phyloP scores from a whole-genome alignment of 495 filamentous ascomycete species.

The Jackrogersella multiformis region DNA sequence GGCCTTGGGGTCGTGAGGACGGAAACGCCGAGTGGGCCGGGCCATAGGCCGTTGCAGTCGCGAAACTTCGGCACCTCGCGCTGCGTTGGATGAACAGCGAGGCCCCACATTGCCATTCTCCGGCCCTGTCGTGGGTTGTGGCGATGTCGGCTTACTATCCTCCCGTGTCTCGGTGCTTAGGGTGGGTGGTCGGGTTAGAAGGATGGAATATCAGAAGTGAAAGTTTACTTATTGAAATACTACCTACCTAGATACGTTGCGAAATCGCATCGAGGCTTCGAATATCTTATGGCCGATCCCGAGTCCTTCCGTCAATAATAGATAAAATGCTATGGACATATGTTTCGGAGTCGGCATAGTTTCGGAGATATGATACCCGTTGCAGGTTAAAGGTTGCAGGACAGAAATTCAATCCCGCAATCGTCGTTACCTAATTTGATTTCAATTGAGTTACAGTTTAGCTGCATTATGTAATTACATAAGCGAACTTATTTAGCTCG shows the following conservation, averaged over 20 bases:
- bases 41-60: conserved; percentile 19
- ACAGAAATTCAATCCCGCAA: background rate
- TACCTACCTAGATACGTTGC: conserved; percentile 6
- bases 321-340: background rate
- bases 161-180: background rate
- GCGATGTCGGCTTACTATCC: conserved; percentile 32
- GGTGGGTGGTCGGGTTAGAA: background rate
- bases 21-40: conserved; percentile 24
- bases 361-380: conserved; percentile 39
- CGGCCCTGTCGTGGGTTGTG: background rate
- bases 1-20: conserved; percentile 19
- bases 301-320: conserved; percentile 25
- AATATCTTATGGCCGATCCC: conserved; percentile 16
- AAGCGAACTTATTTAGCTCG: conserved; percentile 27
- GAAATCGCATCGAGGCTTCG: conserved; percentile 17
- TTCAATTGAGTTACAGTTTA: conserved; percentile 6
- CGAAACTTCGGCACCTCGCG: conserved; percentile 23
- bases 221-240: conserved; percentile 18
- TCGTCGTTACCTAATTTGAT: too few species aligned
- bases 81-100: conserved; percentile 16
- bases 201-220: background rate
- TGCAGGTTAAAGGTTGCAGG: too few species aligned
- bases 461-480: conserved; percentile 15
- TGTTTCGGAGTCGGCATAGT: conserved; percentile 19
- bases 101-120: background rate